Percentiles rank a stretch among this genome's conserved stretches.
Conservation (phyloP, 176 grass and related monocot genomes). For the Dendrocalamus sinicus region DNA sequence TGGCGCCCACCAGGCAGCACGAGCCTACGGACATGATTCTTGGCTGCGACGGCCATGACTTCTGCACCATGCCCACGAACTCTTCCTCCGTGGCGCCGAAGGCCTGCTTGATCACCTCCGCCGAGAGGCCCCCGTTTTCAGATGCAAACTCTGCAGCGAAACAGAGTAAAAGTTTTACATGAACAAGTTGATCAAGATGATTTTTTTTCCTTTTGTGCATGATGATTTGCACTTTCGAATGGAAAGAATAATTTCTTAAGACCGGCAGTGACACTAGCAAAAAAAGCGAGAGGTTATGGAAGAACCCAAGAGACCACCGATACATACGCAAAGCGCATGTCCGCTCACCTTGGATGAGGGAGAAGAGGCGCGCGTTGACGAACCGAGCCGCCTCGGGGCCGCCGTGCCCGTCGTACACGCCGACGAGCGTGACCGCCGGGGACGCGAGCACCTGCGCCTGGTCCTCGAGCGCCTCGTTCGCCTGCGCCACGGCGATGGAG, state of each 20-base stretch:
- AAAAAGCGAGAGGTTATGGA: too few species aligned
- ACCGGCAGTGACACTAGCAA: too few species aligned
- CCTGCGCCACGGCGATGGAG: conserved; percentile 64
- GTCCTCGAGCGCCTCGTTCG: conserved; percentile 60
- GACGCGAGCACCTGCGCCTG: conserved; percentile 62
- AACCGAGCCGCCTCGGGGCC: conserved; percentile 73
- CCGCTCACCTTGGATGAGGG: conserved; percentile 57
- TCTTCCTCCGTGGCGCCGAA: conserved; percentile 64
- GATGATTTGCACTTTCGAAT: too few species aligned
- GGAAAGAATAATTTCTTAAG: too few species aligned
- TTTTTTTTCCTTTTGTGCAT: too few species aligned
- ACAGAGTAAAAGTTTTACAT: too few species aligned
- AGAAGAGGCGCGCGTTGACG: conserved; percentile 83
- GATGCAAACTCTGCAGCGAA: conserved; percentile 18
- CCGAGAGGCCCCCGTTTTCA: conserved; percentile 38
- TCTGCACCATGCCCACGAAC: conserved; percentile 52
- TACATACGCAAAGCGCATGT: background rate
- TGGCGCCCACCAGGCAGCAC: conserved; percentile 64
- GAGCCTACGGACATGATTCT: conserved; percentile 59
- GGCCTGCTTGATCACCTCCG: conserved; percentile 53
- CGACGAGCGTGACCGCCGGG: conserved; percentile 57
- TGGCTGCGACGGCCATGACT: conserved; percentile 45
- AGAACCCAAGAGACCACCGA: too few species aligned
- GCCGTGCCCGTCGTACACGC: conserved; percentile 67
- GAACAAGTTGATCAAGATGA: too few species aligned